These are phyloP conservation scores for Globisporangium abappressorium DNA, from an alignment of 352 stramenopile species.

Conservation along the genomic window DNA sequence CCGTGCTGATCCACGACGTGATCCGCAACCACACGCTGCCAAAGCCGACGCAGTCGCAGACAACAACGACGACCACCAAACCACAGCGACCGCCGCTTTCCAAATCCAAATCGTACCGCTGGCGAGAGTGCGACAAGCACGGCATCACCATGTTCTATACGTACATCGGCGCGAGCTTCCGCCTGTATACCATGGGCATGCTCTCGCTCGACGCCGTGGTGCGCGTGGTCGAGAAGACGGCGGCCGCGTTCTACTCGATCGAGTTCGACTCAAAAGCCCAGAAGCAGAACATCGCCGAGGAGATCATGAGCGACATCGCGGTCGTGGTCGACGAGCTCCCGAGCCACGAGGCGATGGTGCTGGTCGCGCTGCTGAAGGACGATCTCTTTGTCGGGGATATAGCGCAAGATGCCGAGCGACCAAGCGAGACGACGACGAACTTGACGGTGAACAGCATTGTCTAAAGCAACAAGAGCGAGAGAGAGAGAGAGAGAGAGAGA, in stretches of 20 bases:
- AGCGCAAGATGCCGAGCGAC: background rate
- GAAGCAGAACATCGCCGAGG: slow-evolving; percentile 45
- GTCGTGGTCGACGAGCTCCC: slow-evolving; percentile 54
- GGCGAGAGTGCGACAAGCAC: slow-evolving; percentile 55
- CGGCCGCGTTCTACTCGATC: slow-evolving; percentile 50
- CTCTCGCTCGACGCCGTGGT: slow-evolving; percentile 50
- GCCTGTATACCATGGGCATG: slow-evolving; percentile 48
- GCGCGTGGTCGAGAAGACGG: slow-evolving; percentile 62
- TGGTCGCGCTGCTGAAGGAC: slow-evolving; percentile 47
- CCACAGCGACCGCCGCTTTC: slow-evolving; percentile 12
- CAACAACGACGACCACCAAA: background rate
- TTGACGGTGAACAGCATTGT: slow-evolving; percentile 1
- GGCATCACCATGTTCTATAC: slow-evolving; percentile 73
- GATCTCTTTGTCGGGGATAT: slow-evolving; percentile 30
- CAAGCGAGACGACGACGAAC: background rate
- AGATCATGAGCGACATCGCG: slow-evolving; percentile 62
- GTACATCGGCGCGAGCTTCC: slow-evolving; percentile 73
- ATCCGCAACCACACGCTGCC: slow-evolving; percentile 64
- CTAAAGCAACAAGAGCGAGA: background rate
- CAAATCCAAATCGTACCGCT: slow-evolving; percentile 47
- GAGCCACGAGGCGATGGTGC: slow-evolving; percentile 44
- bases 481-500: background rate
- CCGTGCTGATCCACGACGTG: slow-evolving; percentile 80
- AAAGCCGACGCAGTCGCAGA: background rate
- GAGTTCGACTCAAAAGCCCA: slow-evolving; percentile 60